Evolutionary conservation across 306 rosid species (phyloP), one percentile per base, ranked within the genome.

Genomic region (Trifolium fragiferum): DNA sequence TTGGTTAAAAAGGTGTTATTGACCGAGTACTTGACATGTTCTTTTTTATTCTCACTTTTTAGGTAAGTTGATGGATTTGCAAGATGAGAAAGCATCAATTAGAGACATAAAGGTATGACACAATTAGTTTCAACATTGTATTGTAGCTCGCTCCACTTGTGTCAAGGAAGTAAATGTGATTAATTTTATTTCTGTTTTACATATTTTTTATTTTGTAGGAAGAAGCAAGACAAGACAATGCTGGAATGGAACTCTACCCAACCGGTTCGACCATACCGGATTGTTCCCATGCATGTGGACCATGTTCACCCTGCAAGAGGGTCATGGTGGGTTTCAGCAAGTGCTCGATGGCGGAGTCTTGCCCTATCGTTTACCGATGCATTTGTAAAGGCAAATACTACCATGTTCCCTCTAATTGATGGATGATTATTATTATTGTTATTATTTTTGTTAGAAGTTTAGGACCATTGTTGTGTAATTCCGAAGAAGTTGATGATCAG

Each of bases 221-320:
- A 50, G 81, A 54, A 73, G 78, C 51, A 80, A 77, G 71, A 44
- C 85, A 77, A 68, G 87, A 72, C 7, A 21, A 62, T 6, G 11
- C 68, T 43, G 86, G 75, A 47, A 86, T 79, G 90, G 95, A 91
- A 68, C 72, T 82, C n/a, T 87, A 79, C 78, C 90, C 90, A 47
- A 90, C 85, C 0, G 97, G 96, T 2, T 94, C 97, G 10, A 90
- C 80, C 74, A 80, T 94, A 80, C 97, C 98, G 25, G 95, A 94
- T 81, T 94, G 98, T 58, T 87, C 97, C 7, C 98, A 88, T 76
- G 98, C 98, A 19, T 91, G 98, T 55, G 98, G 98, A 35, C 89
- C 97, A 18, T 94, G 98, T 62, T 90, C 82, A 35, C 98, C 98
- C 0, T 94, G 98, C 83, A 91, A 91, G 82, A 90, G 98, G 84